phyloP scores from a whole-genome alignment of 2,329 filamentous ascomycete species.

The Pestalotiopsis sp. region DNA sequence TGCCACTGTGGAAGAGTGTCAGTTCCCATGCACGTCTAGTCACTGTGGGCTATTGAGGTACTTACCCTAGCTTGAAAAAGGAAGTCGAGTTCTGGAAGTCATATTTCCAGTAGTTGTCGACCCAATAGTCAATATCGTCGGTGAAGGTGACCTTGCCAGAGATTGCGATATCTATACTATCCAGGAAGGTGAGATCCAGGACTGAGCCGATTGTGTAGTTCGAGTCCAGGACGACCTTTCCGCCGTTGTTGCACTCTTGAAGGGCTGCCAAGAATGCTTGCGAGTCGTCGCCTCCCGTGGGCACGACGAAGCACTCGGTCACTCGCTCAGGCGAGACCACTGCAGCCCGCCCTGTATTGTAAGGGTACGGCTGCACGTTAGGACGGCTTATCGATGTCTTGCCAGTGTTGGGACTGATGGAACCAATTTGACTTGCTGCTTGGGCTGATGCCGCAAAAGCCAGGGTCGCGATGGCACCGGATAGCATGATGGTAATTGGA shows the following conservation, averaged over 20 bases:
- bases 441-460: neutral
- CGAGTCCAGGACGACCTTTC: constrained; percentile 61
- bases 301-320: constrained; percentile 20
- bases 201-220: constrained; percentile 66
- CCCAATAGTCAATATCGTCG: constrained; percentile 71
- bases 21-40: neutral
- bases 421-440: neutral
- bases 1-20: constrained; percentile 24
- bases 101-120: constrained; percentile 64
- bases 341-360: constrained; percentile 15
- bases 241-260: constrained; percentile 63
- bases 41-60: no score
- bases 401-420: constrained; percentile 5
- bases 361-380: neutral
- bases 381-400: constrained; percentile 7
- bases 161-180: constrained; percentile 63
- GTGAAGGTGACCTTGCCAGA: constrained; percentile 62
- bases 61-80: constrained; percentile 45
- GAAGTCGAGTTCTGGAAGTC: constrained; percentile 66
- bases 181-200: constrained; percentile 65
- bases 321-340: constrained; percentile 14
- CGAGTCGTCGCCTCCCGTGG: constrained; percentile 24
- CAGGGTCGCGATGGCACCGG: neutral
- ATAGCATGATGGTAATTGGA: neutral
- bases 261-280: constrained; percentile 53